Evolutionary conservation across 306 rosid genomes (phyloP).

Genomic region (Carpinus viminea): DNA sequence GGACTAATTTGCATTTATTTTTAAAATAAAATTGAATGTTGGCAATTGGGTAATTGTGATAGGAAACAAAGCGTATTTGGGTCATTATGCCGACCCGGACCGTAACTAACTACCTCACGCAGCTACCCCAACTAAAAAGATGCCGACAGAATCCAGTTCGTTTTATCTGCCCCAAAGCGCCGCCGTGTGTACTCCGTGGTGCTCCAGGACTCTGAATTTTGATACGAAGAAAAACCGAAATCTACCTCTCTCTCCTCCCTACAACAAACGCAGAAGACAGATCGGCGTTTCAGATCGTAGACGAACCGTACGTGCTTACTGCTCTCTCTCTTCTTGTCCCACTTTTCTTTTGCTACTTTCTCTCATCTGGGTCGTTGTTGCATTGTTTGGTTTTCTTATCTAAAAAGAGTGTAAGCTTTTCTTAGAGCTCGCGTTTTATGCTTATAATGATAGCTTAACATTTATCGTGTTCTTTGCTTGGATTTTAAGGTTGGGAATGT

Average conservation of each 20-base stretch:
- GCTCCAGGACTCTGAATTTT: not conserved
- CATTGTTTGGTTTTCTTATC: not conserved
- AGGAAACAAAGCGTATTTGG: not conserved
- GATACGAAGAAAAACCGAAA: not conserved
- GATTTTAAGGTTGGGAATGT: not conserved
- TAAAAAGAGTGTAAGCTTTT: not conserved
- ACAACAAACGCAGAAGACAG: not conserved
- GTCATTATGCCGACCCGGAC: not conserved
- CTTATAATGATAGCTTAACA: not conserved
- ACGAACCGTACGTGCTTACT: not conserved
- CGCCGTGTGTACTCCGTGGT: no score
- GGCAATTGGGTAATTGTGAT: not conserved
- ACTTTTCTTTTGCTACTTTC: not conserved
- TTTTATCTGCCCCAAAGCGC: not conserved
- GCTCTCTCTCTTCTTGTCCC: not conserved
- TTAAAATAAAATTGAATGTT: no score
- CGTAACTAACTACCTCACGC: not conserved
- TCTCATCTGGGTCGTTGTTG: not conserved
- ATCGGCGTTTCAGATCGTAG: not conserved
- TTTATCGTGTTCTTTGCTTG: not conserved
- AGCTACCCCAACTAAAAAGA: not conserved
- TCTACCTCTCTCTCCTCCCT: not conserved
- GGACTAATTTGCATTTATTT: no score
- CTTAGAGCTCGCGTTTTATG: not conserved
- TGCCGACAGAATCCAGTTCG: not conserved